Percentiles rank a stretch among this genome's conserved stretches.
These are phyloP conservation scores for Talaromyces adpressus DNA, from an alignment of 495 filamentous ascomycete genomes.

Conservation along the genomic window DNA sequence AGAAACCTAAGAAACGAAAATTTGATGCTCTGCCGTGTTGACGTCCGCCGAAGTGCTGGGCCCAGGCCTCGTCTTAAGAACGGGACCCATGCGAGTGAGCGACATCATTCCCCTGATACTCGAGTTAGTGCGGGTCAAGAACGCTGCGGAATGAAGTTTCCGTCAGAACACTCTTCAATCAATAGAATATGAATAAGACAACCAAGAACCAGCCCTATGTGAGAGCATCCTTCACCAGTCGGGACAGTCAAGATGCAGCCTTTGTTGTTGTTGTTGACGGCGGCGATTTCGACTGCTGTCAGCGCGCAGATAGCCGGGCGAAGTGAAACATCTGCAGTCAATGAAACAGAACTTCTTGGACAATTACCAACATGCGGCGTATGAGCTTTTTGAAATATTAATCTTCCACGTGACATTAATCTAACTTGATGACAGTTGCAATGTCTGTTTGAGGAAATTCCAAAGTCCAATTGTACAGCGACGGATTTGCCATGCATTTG, in stretches of 20 bases:
- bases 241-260: background rate
- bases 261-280: background rate
- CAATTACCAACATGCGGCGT: background rate
- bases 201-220: no score
- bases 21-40: no score
- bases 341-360: background rate
- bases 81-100: no score
- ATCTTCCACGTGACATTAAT: background rate
- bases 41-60: no score
- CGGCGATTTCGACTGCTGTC: background rate
- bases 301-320: background rate
- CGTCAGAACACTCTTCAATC: no score
- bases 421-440: background rate
- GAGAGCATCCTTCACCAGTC: no score
- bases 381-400: background rate
- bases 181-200: no score
- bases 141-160: no score
- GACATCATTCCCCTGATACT: no score
- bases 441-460: conserved; percentile 20
- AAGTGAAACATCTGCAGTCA: background rate
- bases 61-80: no score
- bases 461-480: conserved; percentile 16
- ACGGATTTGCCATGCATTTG: conserved; percentile 24
- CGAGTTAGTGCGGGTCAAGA: no score
- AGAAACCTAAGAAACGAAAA: no score